Conservation (phyloP, 192 early-diverging fungal genomes). For the Pilaira anomala region DNA sequence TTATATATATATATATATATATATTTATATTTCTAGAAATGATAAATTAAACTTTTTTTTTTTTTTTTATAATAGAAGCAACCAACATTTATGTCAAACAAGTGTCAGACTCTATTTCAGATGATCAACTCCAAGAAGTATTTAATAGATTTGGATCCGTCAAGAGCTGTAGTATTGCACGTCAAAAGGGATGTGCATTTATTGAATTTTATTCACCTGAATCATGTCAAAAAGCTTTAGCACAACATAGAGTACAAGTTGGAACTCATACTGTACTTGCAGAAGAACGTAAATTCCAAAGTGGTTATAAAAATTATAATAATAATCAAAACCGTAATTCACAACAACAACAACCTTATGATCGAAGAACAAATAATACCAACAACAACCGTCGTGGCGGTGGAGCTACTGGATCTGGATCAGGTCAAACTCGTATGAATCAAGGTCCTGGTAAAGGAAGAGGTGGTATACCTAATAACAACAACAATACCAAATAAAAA, state of each 20-base stretch:
- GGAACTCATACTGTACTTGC: constrained; percentile 22
- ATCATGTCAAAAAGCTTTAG: constrained; percentile 38
- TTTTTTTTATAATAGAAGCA: background rate
- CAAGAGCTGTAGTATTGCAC: constrained; percentile 13
- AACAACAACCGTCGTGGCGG: constrained; percentile 11
- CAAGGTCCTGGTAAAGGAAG: constrained; percentile 13
- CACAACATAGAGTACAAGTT: constrained; percentile 30
- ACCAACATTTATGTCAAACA: constrained; percentile 38
- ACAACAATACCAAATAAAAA: too few species aligned
- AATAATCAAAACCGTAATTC: background rate
- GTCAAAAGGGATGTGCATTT: constrained; percentile 36
- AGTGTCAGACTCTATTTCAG: constrained; percentile 36
- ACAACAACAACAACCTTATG: background rate
- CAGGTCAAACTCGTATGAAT: background rate
- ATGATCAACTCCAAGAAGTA: constrained; percentile 40
- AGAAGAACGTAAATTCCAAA: constrained; percentile 26
- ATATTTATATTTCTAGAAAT: background rate
- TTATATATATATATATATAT: background rate
- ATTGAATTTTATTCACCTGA: constrained; percentile 37
- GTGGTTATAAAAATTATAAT: background rate
- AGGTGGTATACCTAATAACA: constrained; percentile 7
- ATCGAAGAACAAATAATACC: background rate
- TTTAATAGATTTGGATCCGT: constrained; percentile 39
- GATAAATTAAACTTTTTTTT: background rate
- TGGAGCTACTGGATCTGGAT: background rate